These are phyloP conservation scores for Coemansia sp. DNA, from an alignment of 192 early-diverging fungal species.

Conservation along the genomic window DNA sequence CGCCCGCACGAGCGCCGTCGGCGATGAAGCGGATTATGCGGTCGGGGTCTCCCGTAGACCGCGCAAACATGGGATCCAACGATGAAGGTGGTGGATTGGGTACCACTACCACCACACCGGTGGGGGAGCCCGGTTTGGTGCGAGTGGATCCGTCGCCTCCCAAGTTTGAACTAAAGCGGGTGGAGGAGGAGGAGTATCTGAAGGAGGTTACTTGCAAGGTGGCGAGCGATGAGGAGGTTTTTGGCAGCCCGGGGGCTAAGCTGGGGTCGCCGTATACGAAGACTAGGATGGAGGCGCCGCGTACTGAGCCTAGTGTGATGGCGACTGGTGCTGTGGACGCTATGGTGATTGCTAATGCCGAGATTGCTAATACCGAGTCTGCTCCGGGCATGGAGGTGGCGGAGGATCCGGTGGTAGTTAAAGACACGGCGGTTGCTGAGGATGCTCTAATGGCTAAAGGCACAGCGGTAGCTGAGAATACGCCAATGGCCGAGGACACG, in stretches of 20 bases:
- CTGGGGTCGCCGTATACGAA: not conserved
- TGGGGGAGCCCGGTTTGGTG: no score
- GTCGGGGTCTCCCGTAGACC: slow-evolving; percentile 26
- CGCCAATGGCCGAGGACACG: not conserved
- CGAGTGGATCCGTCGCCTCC: slow-evolving; percentile 3
- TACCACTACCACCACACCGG: no score
- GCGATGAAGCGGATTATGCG: slow-evolving; percentile 38
- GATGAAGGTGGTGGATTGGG: slow-evolving; percentile 1
- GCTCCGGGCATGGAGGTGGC: not conserved
- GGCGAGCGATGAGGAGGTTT: not conserved
- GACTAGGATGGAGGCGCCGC: not conserved
- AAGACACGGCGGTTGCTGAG: not conserved
- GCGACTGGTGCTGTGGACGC: slow-evolving; percentile 1
- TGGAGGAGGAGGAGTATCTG: not conserved
- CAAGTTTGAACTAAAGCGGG: slow-evolving; percentile 5
- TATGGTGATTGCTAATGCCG: not conserved
- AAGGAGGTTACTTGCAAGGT: not conserved
- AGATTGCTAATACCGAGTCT: slow-evolving; percentile 1
- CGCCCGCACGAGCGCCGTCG: slow-evolving; percentile 38
- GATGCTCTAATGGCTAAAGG: no score
- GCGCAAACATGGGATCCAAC: not conserved
- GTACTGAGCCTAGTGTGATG: not conserved
- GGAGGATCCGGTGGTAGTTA: no score
- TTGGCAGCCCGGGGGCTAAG: slow-evolving; percentile 2
- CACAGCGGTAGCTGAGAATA: no score